Conservation (phyloP, 441 rosid species). For the Euphorbia schlechtendalii region DNA sequence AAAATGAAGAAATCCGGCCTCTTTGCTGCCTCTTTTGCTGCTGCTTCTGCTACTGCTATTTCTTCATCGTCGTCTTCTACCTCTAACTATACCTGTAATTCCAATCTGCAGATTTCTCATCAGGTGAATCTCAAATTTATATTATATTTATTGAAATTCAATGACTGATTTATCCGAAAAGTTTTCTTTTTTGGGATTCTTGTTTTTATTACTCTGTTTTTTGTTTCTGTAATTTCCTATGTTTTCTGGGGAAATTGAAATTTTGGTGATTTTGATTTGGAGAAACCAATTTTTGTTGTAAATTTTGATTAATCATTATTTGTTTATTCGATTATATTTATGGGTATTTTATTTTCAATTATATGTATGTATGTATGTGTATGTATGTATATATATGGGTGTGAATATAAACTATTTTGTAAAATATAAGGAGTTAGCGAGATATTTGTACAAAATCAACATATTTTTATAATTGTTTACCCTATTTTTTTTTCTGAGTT, state of each 20-base stretch:
- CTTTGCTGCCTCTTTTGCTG: conserved; percentile 60
- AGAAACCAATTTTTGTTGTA: too few species aligned
- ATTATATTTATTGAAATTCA: not conserved
- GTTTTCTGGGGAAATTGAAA: not conserved
- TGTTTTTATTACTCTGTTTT: not conserved
- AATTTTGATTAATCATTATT: too few species aligned
- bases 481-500: not conserved
- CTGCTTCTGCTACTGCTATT: conserved; percentile 49
- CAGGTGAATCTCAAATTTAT: conserved; percentile 29
- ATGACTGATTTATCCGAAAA: not conserved
- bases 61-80: conserved; percentile 27
- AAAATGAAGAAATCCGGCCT: conserved; percentile 61
- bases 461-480: not conserved
- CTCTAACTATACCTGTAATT: conserved; percentile 21
- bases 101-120: conserved; percentile 33
- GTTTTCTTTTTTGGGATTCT: not conserved
- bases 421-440: too few species aligned
- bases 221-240: not conserved
- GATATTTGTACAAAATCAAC: too few species aligned
- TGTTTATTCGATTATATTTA: not conserved
- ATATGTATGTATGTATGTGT: too few species aligned
- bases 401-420: too few species aligned
- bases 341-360: not conserved
- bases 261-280: not conserved
- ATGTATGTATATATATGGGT: too few species aligned